Conservation (phyloP, 2,329 filamentous ascomycete species). For the Helotiales sp. region DNA sequence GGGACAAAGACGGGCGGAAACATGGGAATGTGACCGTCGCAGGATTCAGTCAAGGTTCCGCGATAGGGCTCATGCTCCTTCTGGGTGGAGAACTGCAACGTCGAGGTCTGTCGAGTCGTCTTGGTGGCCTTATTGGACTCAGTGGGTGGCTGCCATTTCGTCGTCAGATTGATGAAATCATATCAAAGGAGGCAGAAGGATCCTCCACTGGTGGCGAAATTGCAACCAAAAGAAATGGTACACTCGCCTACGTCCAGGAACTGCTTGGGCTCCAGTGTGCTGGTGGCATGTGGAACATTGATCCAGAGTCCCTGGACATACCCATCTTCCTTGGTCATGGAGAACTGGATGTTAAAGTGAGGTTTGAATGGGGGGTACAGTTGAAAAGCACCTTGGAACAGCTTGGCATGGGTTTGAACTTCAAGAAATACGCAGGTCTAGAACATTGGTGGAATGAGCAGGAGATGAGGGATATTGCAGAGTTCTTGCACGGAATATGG, state of each 20-base stretch:
- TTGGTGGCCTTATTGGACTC: constrained; percentile 24
- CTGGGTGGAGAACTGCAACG: constrained; percentile 29
- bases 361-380: constrained; percentile 31
- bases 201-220: neutral
- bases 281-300: neutral
- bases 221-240: neutral
- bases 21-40: constrained; percentile 20
- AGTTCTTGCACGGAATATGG: constrained; percentile 18
- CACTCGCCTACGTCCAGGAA: neutral
- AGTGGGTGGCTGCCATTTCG: constrained; percentile 40
- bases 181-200: neutral
- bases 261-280: neutral
- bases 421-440: constrained; percentile 21
- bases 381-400: constrained; percentile 18
- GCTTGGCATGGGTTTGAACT: constrained; percentile 14
- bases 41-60: constrained; percentile 37
- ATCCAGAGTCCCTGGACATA: neutral
- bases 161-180: constrained; percentile 20
- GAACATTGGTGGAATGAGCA: constrained; percentile 28
- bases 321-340: constrained; percentile 30
- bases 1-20: neutral
- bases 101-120: neutral
- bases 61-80: constrained; percentile 30
- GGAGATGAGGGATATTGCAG: constrained; percentile 27
- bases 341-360: constrained; percentile 33